phyloP scores from a whole-genome alignment of 306 rosid species.

The Lathyrus aphaca region DNA sequence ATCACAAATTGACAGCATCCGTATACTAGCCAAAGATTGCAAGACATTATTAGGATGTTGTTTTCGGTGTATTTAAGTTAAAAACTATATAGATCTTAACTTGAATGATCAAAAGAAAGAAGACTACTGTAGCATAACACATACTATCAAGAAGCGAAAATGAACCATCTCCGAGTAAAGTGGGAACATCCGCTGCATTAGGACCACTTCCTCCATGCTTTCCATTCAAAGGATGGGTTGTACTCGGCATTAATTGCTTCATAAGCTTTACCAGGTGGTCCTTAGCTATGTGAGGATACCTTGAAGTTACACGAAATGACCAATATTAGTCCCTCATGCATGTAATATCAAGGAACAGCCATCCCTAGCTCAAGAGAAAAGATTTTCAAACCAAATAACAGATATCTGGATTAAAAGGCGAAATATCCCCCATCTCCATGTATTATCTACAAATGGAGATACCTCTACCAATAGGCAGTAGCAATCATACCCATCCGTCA shows the following conservation, averaged over 20 bases:
- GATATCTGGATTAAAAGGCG: conserved; percentile 21
- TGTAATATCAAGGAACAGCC: conserved; percentile 17
- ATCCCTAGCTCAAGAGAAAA: conserved; percentile 14
- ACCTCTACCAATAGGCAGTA: background rate
- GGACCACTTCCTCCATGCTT: conserved; percentile 60
- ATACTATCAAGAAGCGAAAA: conserved; percentile 83
- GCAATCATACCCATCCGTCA: conserved; percentile 12
- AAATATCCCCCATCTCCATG: conserved; percentile 25
- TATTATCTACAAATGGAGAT: conserved; percentile 16
- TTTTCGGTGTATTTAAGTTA: conserved; percentile 19
- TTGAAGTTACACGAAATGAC: conserved; percentile 45
- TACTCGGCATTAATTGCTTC: conserved; percentile 65
- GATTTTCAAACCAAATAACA: conserved; percentile 23
- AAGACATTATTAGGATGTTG: conserved; percentile 21
- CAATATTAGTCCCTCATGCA: conserved; percentile 32
- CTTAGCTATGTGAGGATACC: conserved; percentile 82
- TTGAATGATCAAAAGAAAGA: conserved; percentile 37
- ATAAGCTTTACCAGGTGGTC: conserved; percentile 89
- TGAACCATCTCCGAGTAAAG: conserved; percentile 83
- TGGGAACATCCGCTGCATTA: conserved; percentile 89
- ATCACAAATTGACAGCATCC: conserved; percentile 21
- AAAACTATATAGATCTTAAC: conserved; percentile 12
- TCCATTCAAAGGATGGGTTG: conserved; percentile 55
- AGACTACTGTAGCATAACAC: conserved; percentile 49
- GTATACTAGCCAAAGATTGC: conserved; percentile 17